Conservation (phyloP, 1,139 yeast genomes). For the Yamadazyma sp. region DNA sequence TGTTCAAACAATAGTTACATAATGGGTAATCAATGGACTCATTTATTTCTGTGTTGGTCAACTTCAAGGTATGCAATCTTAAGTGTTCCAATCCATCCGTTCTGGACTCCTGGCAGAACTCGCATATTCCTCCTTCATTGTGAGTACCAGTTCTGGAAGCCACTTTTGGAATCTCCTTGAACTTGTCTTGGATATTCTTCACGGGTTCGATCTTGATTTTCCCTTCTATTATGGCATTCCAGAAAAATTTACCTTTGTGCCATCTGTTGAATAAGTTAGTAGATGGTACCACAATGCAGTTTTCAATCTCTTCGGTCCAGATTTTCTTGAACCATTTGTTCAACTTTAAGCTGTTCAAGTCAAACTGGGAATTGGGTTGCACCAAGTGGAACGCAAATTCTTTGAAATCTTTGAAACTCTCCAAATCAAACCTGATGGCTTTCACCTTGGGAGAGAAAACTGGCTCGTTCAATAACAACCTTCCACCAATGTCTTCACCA, state of each 20-base stretch:
- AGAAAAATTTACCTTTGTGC: constrained; percentile 52
- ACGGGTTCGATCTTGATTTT: constrained; percentile 84
- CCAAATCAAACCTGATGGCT: constrained; percentile 60
- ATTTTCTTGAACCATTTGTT: constrained; percentile 65
- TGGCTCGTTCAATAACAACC: constrained; percentile 9
- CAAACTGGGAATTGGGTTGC: constrained; percentile 37
- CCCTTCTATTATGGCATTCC: constrained; percentile 74
- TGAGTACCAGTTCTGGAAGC: constrained; percentile 26
- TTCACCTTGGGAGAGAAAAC: constrained; percentile 56
- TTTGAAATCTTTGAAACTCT: constrained; percentile 44
- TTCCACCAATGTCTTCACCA: constrained; percentile 9
- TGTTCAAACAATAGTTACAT: constrained; percentile 79
- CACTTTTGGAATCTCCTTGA: constrained; percentile 36
- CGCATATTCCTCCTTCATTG: constrained; percentile 73
- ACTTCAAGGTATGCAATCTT: constrained; percentile 67
- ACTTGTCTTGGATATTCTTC: constrained; percentile 76
- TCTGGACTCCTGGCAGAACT: constrained; percentile 78
- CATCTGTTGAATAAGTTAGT: constrained; percentile 43
- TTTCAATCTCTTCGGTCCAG: constrained; percentile 79
- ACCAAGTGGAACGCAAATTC: constrained; percentile 36
- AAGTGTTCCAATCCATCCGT: constrained; percentile 73
- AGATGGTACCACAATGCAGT: constrained; percentile 40
- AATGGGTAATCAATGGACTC: constrained; percentile 59
- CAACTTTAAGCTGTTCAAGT: constrained; percentile 45
- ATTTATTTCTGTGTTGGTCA: constrained; percentile 26